phyloP scores from a whole-genome alignment of 768 basidiomycete genomes.

The Cyclocybe aegerita region DNA sequence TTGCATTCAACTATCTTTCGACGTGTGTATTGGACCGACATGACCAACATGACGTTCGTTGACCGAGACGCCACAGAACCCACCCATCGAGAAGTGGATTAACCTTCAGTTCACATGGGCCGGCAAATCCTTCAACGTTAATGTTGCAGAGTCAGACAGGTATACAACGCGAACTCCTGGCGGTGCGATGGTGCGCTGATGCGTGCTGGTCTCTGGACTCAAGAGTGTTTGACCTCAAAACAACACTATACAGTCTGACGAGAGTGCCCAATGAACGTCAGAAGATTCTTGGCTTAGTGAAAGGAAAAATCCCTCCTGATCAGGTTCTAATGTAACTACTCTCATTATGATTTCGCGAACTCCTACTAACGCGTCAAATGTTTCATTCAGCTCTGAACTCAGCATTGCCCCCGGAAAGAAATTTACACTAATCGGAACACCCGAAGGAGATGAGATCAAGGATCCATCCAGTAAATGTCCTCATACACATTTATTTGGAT shows the following conservation, averaged over 20 bases:
- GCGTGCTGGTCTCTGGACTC: conserved; percentile 3
- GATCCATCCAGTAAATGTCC: conserved; percentile 59
- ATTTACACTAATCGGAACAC: conserved; percentile 85
- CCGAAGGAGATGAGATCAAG: conserved; percentile 82
- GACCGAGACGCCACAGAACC: too few species aligned
- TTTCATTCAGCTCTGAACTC: conserved; percentile 50
- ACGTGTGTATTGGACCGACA: conserved; percentile 51
- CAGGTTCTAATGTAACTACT: conserved; percentile 59
- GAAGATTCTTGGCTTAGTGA: conserved; percentile 84
- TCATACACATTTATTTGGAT: neutral
- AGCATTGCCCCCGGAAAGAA: conserved; percentile 61
- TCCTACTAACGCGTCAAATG: conserved; percentile 5
- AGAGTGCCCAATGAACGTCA: conserved; percentile 82
- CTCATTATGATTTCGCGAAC: conserved; percentile 10
- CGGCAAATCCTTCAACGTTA: too few species aligned
- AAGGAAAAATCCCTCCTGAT: conserved; percentile 80
- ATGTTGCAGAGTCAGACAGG: too few species aligned
- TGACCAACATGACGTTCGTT: too few species aligned
- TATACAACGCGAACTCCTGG: too few species aligned
- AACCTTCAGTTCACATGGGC: neutral
- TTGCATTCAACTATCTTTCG: too few species aligned
- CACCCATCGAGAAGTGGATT: conserved; percentile 1
- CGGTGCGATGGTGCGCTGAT: neutral
- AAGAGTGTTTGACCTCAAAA: conserved; percentile 83
- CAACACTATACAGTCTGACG: conserved; percentile 63